phyloP scores from a whole-genome alignment of 2,329 filamentous ascomycete genomes.

The Ophiognomonia clavigignenti-juglandacearum region DNA sequence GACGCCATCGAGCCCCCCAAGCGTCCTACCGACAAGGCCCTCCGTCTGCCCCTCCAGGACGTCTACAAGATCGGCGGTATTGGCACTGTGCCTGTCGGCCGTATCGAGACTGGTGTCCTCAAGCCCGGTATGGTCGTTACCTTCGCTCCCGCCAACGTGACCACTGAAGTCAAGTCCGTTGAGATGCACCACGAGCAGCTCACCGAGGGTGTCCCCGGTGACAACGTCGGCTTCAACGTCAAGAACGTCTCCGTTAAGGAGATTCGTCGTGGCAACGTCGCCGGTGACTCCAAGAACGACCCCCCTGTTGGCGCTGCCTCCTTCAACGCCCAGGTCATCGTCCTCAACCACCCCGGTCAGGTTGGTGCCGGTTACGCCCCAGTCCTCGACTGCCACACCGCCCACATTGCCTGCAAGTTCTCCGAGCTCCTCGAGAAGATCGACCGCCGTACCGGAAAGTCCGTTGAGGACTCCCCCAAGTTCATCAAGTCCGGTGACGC shows the following conservation, averaged over 20 bases:
- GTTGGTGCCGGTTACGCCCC: slow-evolving; percentile 98
- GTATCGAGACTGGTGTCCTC: slow-evolving; percentile 99
- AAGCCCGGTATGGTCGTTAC: slow-evolving; percentile 92
- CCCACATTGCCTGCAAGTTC: slow-evolving; percentile 99
- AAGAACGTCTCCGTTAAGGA: slow-evolving; percentile 99
- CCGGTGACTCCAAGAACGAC: slow-evolving; percentile 99
- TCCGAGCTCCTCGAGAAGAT: slow-evolving; percentile 99
- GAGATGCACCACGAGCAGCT: slow-evolving; percentile 99
- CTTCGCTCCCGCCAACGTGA: slow-evolving; percentile 97
- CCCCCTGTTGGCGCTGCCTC: slow-evolving; percentile 81
- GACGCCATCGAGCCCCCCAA: slow-evolving; percentile 89
- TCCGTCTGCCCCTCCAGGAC: slow-evolving; percentile 99
- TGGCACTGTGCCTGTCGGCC: slow-evolving; percentile 98
- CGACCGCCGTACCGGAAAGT: slow-evolving; percentile 99
- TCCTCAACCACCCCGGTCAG: slow-evolving; percentile 99
- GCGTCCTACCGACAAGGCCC: slow-evolving; percentile 97
- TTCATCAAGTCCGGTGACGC: slow-evolving; percentile 99
- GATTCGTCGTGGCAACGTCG: slow-evolving; percentile 99
- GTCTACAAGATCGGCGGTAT: slow-evolving; percentile 99
- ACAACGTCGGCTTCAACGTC: slow-evolving; percentile 99
- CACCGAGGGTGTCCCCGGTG: slow-evolving; percentile 87
- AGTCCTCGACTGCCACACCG: slow-evolving; percentile 99
- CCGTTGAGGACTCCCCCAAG: slow-evolving; percentile 86
- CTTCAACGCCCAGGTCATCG: slow-evolving; percentile 99
- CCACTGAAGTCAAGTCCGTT: slow-evolving; percentile 99